Percentiles rank a stretch among this genome's conserved stretches.
Evolutionary conservation across 345 rosid genomes (phyloP).

Genomic region (Anacardium occidentale): DNA sequence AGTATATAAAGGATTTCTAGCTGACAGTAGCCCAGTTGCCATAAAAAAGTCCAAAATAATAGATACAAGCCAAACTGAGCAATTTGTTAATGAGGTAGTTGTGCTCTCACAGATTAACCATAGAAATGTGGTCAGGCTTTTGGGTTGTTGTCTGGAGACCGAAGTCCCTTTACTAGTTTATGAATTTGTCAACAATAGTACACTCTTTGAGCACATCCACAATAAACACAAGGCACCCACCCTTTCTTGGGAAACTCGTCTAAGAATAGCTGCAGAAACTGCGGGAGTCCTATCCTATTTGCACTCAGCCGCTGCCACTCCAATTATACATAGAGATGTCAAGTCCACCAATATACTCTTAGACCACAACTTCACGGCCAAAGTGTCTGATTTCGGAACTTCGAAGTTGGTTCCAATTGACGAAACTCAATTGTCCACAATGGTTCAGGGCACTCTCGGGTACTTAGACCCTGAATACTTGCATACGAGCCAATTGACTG

Average conservation of each 20-base stretch:
- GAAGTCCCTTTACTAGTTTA: conserved; percentile 29
- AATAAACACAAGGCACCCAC: background rate
- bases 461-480: conserved; percentile 47
- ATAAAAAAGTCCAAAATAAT: conserved; percentile 24
- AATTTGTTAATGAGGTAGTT: conserved; percentile 27
- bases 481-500: conserved; percentile 36
- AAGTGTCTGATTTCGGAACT: conserved; percentile 53
- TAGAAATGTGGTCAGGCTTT: conserved; percentile 25
- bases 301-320: conserved; percentile 44
- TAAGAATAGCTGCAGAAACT: conserved; percentile 36
- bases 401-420: conserved; percentile 44
- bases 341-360: conserved; percentile 48
- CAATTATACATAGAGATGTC: conserved; percentile 44
- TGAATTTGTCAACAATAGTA: conserved; percentile 26
- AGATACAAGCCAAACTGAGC: conserved; percentile 22
- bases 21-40: conserved; percentile 18
- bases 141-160: conserved; percentile 32
- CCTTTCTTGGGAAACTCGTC: conserved; percentile 35
- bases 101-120: conserved; percentile 32
- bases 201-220: conserved; percentile 24
- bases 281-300: conserved; percentile 40
- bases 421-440: conserved; percentile 32
- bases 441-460: conserved; percentile 48
- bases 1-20: conserved; percentile 17
- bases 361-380: conserved; percentile 36